phyloP scores from a whole-genome alignment of 2,329 filamentous ascomycete species.

The Zalaria sp. region DNA sequence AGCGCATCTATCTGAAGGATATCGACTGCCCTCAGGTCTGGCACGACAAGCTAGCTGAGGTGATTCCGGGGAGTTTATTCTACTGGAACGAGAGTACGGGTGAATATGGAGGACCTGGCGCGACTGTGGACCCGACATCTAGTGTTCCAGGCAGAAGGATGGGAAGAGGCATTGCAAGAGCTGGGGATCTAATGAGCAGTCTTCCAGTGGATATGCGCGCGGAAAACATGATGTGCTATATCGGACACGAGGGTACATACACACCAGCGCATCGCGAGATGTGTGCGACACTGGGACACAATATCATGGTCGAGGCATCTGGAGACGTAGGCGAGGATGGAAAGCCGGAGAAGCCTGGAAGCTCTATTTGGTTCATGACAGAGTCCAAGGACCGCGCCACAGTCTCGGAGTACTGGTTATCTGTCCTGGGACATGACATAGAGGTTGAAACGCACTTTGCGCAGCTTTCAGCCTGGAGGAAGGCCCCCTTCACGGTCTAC shows the following conservation, averaged over 20 bases:
- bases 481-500: slow-evolving; percentile 84
- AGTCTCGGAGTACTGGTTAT: slow-evolving; percentile 87
- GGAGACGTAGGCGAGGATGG: slow-evolving; percentile 47
- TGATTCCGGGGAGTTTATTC: slow-evolving; percentile 70
- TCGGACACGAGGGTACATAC: slow-evolving; percentile 93
- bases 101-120: slow-evolving; percentile 39
- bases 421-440: slow-evolving; percentile 86
- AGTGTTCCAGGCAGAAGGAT: slow-evolving; percentile 29
- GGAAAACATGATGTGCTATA: slow-evolving; percentile 95
- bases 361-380: slow-evolving; percentile 98
- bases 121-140: slow-evolving; percentile 31
- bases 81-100: slow-evolving; percentile 76
- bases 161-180: slow-evolving; percentile 49
- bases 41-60: slow-evolving; percentile 62
- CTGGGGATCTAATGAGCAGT: slow-evolving; percentile 91
- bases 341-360: slow-evolving; percentile 61
- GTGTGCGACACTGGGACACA: slow-evolving; percentile 91
- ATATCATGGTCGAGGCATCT: slow-evolving; percentile 95
- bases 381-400: slow-evolving; percentile 83
- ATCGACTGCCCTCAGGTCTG: slow-evolving; percentile 88
- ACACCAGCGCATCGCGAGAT: slow-evolving; percentile 93
- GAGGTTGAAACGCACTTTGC: slow-evolving; percentile 96
- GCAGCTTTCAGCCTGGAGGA: slow-evolving; percentile 89
- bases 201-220: slow-evolving; percentile 78
- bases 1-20: slow-evolving; percentile 90